These are phyloP conservation scores for Falciphora oryzae DNA, from an alignment of 2,329 filamentous ascomycete species.

Conservation along the genomic window DNA sequence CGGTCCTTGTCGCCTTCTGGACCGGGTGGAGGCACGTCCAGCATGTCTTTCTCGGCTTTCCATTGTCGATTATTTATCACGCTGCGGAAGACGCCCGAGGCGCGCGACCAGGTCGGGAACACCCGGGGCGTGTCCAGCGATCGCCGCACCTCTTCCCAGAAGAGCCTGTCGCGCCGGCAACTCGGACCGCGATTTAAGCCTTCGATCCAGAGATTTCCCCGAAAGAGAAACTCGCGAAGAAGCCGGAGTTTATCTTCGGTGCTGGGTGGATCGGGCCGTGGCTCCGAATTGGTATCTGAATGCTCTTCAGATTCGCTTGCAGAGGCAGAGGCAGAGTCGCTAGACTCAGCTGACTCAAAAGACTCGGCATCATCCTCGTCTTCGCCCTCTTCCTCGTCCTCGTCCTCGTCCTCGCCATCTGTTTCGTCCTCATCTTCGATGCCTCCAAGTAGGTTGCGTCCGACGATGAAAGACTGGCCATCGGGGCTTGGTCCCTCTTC, in stretches of 20 bases:
- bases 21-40: no score
- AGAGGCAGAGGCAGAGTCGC: background rate
- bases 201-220: background rate
- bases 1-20: background rate
- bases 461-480: background rate
- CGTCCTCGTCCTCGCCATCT: background rate
- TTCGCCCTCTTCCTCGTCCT: background rate
- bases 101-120: background rate
- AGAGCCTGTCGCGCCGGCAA: background rate
- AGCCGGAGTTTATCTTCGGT: background rate
- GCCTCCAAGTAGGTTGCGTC: background rate
- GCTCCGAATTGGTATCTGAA: background rate
- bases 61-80: background rate
- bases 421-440: background rate
- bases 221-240: background rate
- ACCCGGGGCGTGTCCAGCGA: background rate
- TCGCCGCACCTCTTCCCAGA: background rate
- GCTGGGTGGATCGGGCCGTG: background rate
- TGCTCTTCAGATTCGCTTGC: background rate
- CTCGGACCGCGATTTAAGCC: background rate
- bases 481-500: background rate
- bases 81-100: background rate
- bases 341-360: background rate
- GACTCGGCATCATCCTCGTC: background rate
- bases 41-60: background rate